A percentile compares a stretch with the other conserved stretches of the same genome.
phyloP scores from a whole-genome alignment of 371 early-diverging fungal species.

The Zychaea mexicana region DNA sequence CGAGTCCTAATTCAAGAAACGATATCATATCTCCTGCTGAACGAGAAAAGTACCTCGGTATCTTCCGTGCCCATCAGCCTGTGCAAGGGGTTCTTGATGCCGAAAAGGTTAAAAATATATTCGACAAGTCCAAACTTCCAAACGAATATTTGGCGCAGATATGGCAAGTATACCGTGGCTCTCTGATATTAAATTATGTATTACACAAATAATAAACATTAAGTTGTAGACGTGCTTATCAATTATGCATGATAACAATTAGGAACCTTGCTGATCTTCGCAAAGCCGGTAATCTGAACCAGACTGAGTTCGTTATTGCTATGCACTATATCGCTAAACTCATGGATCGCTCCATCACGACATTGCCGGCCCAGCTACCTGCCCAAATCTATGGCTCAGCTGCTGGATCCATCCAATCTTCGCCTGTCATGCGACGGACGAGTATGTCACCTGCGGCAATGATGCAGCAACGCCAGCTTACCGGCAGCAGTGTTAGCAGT shows the following conservation, averaged over 20 bases:
- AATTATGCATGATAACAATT: neutral
- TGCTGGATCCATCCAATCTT: slow-evolving; percentile 27
- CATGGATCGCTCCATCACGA: slow-evolving; percentile 69
- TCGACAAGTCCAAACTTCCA: slow-evolving; percentile 45
- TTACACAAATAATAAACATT: neutral
- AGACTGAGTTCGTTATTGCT: slow-evolving; percentile 78
- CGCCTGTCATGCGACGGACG: slow-evolving; percentile 15
- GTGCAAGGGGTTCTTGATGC: slow-evolving; percentile 37
- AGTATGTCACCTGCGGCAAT: slow-evolving; percentile 5
- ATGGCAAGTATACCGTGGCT: slow-evolving; percentile 28
- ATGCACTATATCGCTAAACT: slow-evolving; percentile 81
- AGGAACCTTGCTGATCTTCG: slow-evolving; percentile 77
- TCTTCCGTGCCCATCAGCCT: slow-evolving; percentile 43
- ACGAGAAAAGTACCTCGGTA: slow-evolving; percentile 44
- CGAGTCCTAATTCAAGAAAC: slow-evolving; percentile 24
- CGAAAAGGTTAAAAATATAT: slow-evolving; percentile 38
- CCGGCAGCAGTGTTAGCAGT: slow-evolving; percentile 9
- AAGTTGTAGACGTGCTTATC: neutral
- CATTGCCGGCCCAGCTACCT: slow-evolving; percentile 65
- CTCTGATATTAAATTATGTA: neutral
- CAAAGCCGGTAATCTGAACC: slow-evolving; percentile 64
- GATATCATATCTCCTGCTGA: slow-evolving; percentile 24
- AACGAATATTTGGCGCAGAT: slow-evolving; percentile 45
- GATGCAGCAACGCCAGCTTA: slow-evolving; percentile 3
- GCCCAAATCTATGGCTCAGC: slow-evolving; percentile 61